phyloP scores from a whole-genome alignment of 139 green algal species.

The Chloropicon primus region DNA sequence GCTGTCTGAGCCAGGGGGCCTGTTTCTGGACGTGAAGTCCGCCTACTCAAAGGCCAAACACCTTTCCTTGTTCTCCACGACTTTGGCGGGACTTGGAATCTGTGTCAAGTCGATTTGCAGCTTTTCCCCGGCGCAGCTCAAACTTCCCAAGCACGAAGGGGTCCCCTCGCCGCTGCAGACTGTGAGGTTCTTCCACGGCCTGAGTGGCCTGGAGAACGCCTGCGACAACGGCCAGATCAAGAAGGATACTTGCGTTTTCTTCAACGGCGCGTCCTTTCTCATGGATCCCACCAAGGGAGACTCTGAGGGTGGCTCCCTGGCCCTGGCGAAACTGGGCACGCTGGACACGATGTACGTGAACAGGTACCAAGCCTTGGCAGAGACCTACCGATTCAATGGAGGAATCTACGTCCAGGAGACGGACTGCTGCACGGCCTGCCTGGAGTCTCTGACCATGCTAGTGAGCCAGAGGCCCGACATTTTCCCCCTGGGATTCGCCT shows the following conservation, averaged over 20 bases:
- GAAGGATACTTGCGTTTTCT: conserved; percentile 28
- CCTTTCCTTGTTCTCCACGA: conserved; percentile 26
- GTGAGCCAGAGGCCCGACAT: conserved; percentile 12
- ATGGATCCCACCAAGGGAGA: conserved; percentile 14
- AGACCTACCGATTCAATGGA: conserved; percentile 21
- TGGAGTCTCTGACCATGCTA: conserved; percentile 27
- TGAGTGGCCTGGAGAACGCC: conserved; percentile 32
- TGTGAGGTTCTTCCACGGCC: conserved; percentile 43
- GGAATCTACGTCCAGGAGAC: conserved; percentile 51
- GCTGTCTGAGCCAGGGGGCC: conserved; percentile 29
- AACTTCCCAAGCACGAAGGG: neutral
- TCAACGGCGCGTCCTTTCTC: conserved; percentile 46
- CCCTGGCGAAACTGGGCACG: neutral
- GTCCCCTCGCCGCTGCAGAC: neutral
- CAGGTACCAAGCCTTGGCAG: conserved; percentile 18
- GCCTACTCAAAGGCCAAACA: conserved; percentile 30
- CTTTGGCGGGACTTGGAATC: conserved; percentile 28
- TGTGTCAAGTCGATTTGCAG: conserved; percentile 28
- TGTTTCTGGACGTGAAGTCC: conserved; percentile 43
- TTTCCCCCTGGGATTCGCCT: conserved; percentile 33
- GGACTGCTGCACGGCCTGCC: conserved; percentile 20
- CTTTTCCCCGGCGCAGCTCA: conserved; percentile 20
- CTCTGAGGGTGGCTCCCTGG: neutral
- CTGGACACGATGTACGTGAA: conserved; percentile 15
- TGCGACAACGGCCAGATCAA: conserved; percentile 23